Evolutionary conservation across 2,329 filamentous ascomycete genomes (phyloP), one percentile per base, ranked within the genome.

Genomic region (Metarhizium rileyi): DNA sequence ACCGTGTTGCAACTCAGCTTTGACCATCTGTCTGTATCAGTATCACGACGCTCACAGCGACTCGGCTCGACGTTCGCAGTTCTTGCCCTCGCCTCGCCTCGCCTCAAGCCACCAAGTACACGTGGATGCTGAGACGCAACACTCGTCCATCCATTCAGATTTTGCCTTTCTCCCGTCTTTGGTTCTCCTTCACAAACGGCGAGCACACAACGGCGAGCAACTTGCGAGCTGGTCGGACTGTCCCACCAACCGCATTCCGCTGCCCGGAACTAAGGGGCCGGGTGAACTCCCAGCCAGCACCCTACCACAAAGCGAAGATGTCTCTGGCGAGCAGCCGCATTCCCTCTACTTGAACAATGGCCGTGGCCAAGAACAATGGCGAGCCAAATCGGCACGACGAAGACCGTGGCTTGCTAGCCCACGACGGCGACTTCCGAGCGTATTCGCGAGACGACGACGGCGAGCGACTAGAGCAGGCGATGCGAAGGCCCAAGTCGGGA

Each of bases 401-500:
- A 53, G 63, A 59, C 55, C 58, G 56, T 42, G 61, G 63, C 47
- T 63, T 68, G 50, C 51, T 66, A 46, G 56, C 52, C 47, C n/a
- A n/a, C n/a, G 47, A 44, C 9, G 56, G 51, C 27, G 44, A 55
- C 44, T 52, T 57, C 25, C n/a, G n/a, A n/a, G n/a, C n/a, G n/a
- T n/a, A n/a, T n/a, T n/a, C n/a, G n/a, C n/a, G 66, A 69, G 65
- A 72, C 47, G 59, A 62, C 48, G 54, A 55, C 5, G 58, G 58
- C 25, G 58, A 70, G 40, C 75, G 73, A 67, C 75, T 74, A 5
- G 74, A 77, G 58, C 69, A 72, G 30, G 78, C 83, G 63, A 72
- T 75, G 50, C 61, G 62, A 38, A 77, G 90, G 50, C 90, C 91
- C 44, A 91, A 91, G 70, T 95, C 88, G 51, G 86, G 86, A 5